phyloP scores from a whole-genome alignment of 2,329 filamentous ascomycete genomes.

The Pseudonectria buxi region DNA sequence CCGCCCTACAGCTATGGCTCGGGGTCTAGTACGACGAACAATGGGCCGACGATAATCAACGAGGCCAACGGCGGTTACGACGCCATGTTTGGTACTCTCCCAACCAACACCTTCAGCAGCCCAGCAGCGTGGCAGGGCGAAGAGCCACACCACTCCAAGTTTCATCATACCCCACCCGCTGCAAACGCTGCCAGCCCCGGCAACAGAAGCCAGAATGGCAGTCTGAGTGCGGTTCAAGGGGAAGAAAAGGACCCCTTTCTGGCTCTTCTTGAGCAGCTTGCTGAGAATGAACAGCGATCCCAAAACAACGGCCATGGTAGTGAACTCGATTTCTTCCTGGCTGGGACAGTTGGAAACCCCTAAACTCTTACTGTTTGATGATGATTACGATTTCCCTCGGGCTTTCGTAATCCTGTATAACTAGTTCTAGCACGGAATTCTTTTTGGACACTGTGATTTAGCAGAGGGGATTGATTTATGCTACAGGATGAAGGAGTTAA shows the following conservation, averaged over 20 bases:
- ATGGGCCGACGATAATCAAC: constrained; percentile 21
- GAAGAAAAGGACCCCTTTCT: constrained; percentile 78
- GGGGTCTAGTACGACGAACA: constrained; percentile 22
- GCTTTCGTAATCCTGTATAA: neutral
- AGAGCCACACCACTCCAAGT: constrained; percentile 21
- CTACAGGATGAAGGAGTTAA: too few relatives aligned
- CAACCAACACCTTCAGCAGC: constrained; percentile 47
- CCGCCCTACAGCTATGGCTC: constrained; percentile 36
- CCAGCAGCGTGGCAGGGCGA: constrained; percentile 45
- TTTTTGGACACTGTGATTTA: too few relatives aligned
- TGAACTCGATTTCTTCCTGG: constrained; percentile 73
- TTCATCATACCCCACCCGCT: constrained; percentile 14
- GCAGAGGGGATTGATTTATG: too few relatives aligned
- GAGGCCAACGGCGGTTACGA: constrained; percentile 40
- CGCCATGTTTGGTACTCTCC: constrained; percentile 52
- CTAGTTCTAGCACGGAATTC: neutral
- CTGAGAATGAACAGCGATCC: constrained; percentile 64
- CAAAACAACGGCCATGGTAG: constrained; percentile 57
- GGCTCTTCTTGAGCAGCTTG: constrained; percentile 71
- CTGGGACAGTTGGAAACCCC: constrained; percentile 14
- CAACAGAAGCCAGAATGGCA: constrained; percentile 42
- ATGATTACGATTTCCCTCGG: constrained; percentile 2
- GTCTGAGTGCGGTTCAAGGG: constrained; percentile 39
- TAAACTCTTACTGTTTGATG: neutral
- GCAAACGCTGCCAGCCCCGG: constrained; percentile 34